A percentile compares a stretch with the other conserved stretches of the same genome.
phyloP scores from a whole-genome alignment of 768 basidiomycete species.

The Pulveroboletus sp. region DNA sequence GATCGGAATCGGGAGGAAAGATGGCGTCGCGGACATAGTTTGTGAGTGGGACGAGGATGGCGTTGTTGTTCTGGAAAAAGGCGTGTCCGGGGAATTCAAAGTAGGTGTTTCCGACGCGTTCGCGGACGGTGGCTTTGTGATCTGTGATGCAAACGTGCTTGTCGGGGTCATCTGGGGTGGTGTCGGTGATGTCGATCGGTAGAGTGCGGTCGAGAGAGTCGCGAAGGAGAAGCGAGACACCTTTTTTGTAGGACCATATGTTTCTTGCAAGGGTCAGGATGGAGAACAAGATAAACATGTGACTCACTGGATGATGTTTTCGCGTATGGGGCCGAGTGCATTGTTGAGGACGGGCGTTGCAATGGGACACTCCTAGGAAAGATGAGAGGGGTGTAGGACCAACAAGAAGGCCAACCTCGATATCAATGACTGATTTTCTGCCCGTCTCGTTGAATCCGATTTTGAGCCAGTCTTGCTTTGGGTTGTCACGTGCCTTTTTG shows the following conservation, averaged over 20 bases:
- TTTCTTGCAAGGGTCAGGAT: conserved; percentile 48
- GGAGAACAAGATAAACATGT: not conserved
- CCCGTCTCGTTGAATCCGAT: conserved; percentile 91
- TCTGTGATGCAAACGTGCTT: conserved; percentile 81
- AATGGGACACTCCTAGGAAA: conserved; percentile 81
- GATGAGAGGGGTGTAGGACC: not conserved
- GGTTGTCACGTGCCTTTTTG: conserved; percentile 32
- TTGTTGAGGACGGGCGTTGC: conserved; percentile 79
- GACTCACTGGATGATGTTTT: conserved; percentile 64
- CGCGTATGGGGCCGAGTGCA: conserved; percentile 57
- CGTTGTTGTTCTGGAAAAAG: conserved; percentile 99
- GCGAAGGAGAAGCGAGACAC: conserved; percentile 86
- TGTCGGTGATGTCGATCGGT: conserved; percentile 21
- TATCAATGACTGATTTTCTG: conserved; percentile 75
- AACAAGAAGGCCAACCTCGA: conserved; percentile 60
- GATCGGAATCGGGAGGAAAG: conserved; percentile 32
- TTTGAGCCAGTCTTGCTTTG: conserved; percentile 65
- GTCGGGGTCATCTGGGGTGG: conserved; percentile 39
- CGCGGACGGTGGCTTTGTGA: conserved; percentile 77
- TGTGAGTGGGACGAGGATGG: conserved; percentile 82
- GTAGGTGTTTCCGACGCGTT: conserved; percentile 73
- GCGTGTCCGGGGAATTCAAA: conserved; percentile 87
- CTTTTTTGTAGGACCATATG: conserved; percentile 76
- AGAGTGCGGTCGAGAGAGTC: conserved; percentile 59
- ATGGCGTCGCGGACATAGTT: conserved; percentile 78